Percentiles rank a stretch among this genome's conserved stretches.
phyloP scores from a whole-genome alignment of 257 asterid species.

The Mitragyna speciosa region DNA sequence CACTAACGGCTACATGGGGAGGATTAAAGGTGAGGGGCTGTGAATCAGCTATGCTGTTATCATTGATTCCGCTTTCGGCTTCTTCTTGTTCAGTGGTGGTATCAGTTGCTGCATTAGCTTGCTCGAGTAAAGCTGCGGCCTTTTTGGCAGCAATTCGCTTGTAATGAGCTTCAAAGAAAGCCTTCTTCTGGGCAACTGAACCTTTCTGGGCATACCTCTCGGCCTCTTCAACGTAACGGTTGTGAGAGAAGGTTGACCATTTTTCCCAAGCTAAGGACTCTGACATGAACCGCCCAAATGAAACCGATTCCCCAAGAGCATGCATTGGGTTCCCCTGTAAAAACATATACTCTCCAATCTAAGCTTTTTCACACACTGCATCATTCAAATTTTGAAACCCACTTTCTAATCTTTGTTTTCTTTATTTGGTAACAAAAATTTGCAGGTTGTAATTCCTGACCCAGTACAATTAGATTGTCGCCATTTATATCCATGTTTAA shows the following conservation, averaged over 20 bases:
- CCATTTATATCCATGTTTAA: not conserved
- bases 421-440: no score
- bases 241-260: slow-evolving; percentile 90
- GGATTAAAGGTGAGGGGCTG: slow-evolving; percentile 20
- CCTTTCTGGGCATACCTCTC: slow-evolving; percentile 81
- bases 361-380: no score
- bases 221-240: slow-evolving; percentile 89
- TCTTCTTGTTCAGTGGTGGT: slow-evolving; percentile 7
- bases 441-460: not conserved
- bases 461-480: not conserved
- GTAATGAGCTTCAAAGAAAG: slow-evolving; percentile 98
- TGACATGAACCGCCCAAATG: slow-evolving; percentile 74
- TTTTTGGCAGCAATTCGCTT: slow-evolving; percentile 83
- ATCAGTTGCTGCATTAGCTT: slow-evolving; percentile 37
- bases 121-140: slow-evolving; percentile 73
- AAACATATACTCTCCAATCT: not conserved
- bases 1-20: slow-evolving; percentile 20
- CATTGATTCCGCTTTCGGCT: slow-evolving; percentile 12
- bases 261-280: slow-evolving; percentile 86
- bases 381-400: not conserved
- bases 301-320: slow-evolving; percentile 77
- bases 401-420: not conserved
- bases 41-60: slow-evolving; percentile 10
- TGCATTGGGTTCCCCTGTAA: slow-evolving; percentile 65
- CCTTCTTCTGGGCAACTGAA: slow-evolving; percentile 91